Evolutionary conservation across 2,329 filamentous ascomycete genomes (phyloP), one percentile per base, ranked within the genome.

Genomic region (Zarea fungicola): DNA sequence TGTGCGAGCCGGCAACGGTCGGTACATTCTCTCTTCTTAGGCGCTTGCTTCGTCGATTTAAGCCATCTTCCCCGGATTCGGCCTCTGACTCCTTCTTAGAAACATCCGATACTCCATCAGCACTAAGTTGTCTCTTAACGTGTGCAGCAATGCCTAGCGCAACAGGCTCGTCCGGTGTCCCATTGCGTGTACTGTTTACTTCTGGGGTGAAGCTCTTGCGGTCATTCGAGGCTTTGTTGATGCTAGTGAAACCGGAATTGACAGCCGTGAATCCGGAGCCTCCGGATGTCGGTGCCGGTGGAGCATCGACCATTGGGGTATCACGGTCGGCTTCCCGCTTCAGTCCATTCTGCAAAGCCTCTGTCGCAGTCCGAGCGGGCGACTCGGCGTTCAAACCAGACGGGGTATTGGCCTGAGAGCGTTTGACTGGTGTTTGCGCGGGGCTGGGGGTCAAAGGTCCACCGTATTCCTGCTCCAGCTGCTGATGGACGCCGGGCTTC

Each of bases 401-500:
- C 0, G 80, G 81, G 0, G 81, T 83, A 54, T 82, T 75, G 59
- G 77, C 73, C 47, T 69, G 74, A 6, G 80, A 83, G 50, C 78
- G 76, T 61, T 84, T 91, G 61, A 89, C 74, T 1, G 92, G 90
- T 28, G 68, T 89, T 67, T 62, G 85, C 69, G 73, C 78, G 6
- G 79, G 79, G 53, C 78, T 82, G 3, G 92, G 90, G 0, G 91
- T 96, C 53, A 93, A 81, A 14, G 92, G 90, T 1, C 92, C 93
- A 51, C 92, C 92, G 61, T 96, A 90, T 65, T 97, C 91, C 54
- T 87, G 80, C 64, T 97, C 92, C 9, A 97, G 74, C 67, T 96
- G 90, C 60, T 96, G 91, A 59, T 96, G 92, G n/a, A 97, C 91
- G 25, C 90, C 89, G 3, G 93, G 93, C 65, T 96, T 97, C 45